These are phyloP conservation scores for Tilletiaria anomala DNA, from an alignment of 1,284 basidiomycete species.

Conservation along the genomic window DNA sequence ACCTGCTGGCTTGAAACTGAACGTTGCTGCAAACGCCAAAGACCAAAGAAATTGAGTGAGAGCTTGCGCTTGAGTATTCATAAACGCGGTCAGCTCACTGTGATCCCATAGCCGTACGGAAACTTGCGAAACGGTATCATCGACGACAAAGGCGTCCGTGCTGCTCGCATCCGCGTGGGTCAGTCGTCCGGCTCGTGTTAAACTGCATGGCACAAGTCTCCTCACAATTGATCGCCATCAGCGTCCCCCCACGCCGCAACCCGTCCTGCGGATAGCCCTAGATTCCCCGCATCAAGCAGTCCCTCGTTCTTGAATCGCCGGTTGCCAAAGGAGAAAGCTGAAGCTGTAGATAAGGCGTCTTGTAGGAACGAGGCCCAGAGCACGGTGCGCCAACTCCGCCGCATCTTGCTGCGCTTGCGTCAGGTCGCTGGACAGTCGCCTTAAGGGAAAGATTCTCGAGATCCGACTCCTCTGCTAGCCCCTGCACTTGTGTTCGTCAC, in stretches of 20 bases:
- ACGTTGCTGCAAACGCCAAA: constrained; percentile 45
- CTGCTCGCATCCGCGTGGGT: constrained; percentile 47
- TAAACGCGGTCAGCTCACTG: constrained; percentile 44
- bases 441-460: too few relatives aligned
- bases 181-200: background rate
- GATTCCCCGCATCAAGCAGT: constrained; percentile 61
- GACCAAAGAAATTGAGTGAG: background rate
- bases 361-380: too few relatives aligned
- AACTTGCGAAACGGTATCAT: constrained; percentile 56
- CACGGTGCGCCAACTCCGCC: too few relatives aligned
- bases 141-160: constrained; percentile 65
- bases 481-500: too few relatives aligned
- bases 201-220: background rate
- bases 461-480: too few relatives aligned
- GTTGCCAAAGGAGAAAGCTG: constrained; percentile 21
- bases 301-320: constrained; percentile 73
- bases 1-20: constrained; percentile 48
- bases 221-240: constrained; percentile 85
- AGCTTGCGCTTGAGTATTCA: background rate
- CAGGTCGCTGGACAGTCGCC: too few relatives aligned
- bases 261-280: constrained; percentile 60
- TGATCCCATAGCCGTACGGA: constrained; percentile 71
- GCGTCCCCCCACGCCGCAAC: constrained; percentile 85
- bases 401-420: too few relatives aligned
- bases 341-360: too few relatives aligned